phyloP scores from a whole-genome alignment of 805 yeast species.

The Sugiyamaella marilandica region DNA sequence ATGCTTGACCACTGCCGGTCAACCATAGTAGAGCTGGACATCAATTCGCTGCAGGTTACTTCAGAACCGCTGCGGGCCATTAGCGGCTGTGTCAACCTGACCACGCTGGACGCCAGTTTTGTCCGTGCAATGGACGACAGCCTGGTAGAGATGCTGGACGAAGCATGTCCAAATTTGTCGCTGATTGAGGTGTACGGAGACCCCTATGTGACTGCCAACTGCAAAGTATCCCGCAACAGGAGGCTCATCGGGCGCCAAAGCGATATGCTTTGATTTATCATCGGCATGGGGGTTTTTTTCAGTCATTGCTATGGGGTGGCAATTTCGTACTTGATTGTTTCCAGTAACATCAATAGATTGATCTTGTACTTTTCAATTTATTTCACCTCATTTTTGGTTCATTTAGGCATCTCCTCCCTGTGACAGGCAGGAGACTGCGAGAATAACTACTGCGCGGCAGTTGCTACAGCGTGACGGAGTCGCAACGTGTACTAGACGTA shows the following conservation, averaged over 20 bases:
- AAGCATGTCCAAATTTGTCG: constrained; percentile 56
- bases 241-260: constrained; percentile 14
- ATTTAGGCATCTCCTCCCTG: too few species aligned
- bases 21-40: constrained; percentile 61
- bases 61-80: constrained; percentile 31
- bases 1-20: constrained; percentile 57
- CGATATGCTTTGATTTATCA: not conserved
- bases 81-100: constrained; percentile 50
- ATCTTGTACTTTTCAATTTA: too few species aligned
- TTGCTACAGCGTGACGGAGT: too few species aligned
- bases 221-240: constrained; percentile 1
- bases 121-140: constrained; percentile 71
- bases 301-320: too few species aligned
- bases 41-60: constrained; percentile 70
- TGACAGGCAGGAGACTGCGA: too few species aligned
- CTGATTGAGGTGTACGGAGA: constrained; percentile 75
- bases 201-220: constrained; percentile 23
- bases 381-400: too few species aligned
- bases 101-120: constrained; percentile 73
- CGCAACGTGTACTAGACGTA: too few species aligned
- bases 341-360: too few species aligned
- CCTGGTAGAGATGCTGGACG: constrained; percentile 52
- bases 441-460: too few species aligned
- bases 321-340: too few species aligned
- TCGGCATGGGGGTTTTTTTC: too few species aligned